Base-by-base conservation (phyloP, 2,329 filamentous ascomycete genomes). In the Fusarium graminum region DNA sequence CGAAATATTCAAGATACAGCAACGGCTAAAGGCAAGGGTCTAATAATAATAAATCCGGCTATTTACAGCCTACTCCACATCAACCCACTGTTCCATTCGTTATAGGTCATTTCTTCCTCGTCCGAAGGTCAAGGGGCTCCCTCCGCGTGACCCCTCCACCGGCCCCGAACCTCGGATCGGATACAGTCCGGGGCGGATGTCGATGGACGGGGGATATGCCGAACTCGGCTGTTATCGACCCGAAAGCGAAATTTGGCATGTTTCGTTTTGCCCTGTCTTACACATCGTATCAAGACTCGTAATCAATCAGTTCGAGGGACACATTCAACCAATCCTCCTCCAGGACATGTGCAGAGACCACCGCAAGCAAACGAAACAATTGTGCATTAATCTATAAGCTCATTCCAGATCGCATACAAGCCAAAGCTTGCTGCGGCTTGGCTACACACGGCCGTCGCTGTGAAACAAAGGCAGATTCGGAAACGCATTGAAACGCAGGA, bases 131-230 rank as follows among this genome's bases (percentile, higher is more conserved):
- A 22, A 22, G 19, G 19, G 47, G 25, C 32, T 26, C 38, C 43
- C 45, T 29, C 60, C 40, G 45, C 50, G 39, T 44, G 42, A 29
- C 47, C 22, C 14, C 14, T 14, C 46, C 50, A 16, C 50, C 65
- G 39, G 66, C 34, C 44, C 61, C 64, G 64, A 63, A 58, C 49
- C 56, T 50, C 55, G 52, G 65, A 61, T 63, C 59, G 58, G 59
- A 63, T 51, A 49, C 54, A 28, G 49, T 16, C n/a, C 32, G 32
- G 32, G 32, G 32, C 32, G 32, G 32, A 36, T 36, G 32, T 9
- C 14, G 32, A 36, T 36, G 16, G n/a, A n/a, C 32, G 26, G 32
- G 26, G 26, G 22, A 44, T 34, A n/a, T 41, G 32, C 52, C 59
- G 14, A 45, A 41, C 43, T 58, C 34, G 59, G 61, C 22, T 52